A percentile compares a stretch with the other conserved stretches of the same genome.
These are phyloP conservation scores for Takakia lepidozioides DNA, from an alignment of 225 moss, liverwort and hornwort species.

Conservation along the genomic window DNA sequence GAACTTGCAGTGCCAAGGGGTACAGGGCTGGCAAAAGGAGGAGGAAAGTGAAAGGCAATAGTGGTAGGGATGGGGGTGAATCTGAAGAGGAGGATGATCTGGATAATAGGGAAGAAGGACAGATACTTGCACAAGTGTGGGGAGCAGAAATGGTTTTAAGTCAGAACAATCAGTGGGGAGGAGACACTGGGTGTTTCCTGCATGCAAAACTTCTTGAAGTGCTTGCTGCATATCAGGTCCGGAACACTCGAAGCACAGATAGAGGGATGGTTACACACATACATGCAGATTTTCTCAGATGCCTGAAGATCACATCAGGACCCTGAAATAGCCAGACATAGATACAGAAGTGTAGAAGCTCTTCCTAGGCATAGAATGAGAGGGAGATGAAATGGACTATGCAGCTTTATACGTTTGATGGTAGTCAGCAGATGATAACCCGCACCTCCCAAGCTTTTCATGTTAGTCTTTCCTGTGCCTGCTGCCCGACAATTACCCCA, in stretches of 20 bases:
- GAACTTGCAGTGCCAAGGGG: slow-evolving; percentile 19
- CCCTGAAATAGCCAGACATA: no score
- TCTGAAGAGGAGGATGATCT: slow-evolving; percentile 22
- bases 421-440: no score
- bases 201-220: slow-evolving; percentile 78
- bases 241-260: background rate
- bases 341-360: no score
- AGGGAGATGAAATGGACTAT: no score
- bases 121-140: slow-evolving; percentile 54
- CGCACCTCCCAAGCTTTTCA: no score
- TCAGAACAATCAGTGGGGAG: slow-evolving; percentile 7
- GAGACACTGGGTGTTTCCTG: slow-evolving; percentile 34
- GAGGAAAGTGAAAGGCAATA: slow-evolving; percentile 52
- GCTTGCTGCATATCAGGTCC: slow-evolving; percentile 90
- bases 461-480: no score
- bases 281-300: no score
- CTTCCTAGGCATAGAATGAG: no score
- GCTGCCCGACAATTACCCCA: no score
- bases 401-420: background rate
- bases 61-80: slow-evolving; percentile 10
- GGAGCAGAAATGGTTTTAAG: slow-evolving; percentile 35
- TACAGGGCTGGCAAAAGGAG: slow-evolving; percentile 38
- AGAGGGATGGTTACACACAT: background rate
- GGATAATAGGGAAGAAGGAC: slow-evolving; percentile 27
- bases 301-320: no score